Base-by-base conservation (phyloP, 2,329 filamentous ascomycete genomes). In the Gnomoniopsis sp. region DNA sequence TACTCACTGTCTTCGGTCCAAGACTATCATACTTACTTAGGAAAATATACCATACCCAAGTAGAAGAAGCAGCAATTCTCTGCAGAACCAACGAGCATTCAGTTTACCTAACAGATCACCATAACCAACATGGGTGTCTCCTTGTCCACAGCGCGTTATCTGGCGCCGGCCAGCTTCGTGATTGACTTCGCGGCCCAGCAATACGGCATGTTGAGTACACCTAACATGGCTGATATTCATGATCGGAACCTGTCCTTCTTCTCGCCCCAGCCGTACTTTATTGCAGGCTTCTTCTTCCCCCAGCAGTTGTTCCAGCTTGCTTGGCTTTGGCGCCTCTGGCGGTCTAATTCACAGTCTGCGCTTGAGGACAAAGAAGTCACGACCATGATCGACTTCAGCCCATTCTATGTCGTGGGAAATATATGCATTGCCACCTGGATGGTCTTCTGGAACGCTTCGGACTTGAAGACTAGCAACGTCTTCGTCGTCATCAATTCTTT, bases 381-480 rank as follows among this genome's bases (percentile, higher is more conserved):
- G 4, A 71, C 75, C 50, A 84, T 86, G 71, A 72, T 80, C 4
- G 76, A 77, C 54, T 86, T 78, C 64, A 79, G 78, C 11, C 83
- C 82, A 3, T 82, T 76, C 60, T 86, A 85, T 65, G 73, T 73
- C 3, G 57, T 85, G 3, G 83, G 83, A 0, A 86, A 86, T 65
- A 57, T 84, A 1, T 85, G 83, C 65, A 85, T 86, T 58, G 83
- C 81, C 41, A 79, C 77, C 3, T 84, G 82, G 82, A 84, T 86
- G 82, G 76, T 86, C 64, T 85, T 84, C 72, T 86, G 83, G 83
- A 85, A 86, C 64, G 64, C 74, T 1, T 75, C 76, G 3, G 66
- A 77, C 22, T 74, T 86, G 6, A 75, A 78, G 56, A 75, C 75
- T 0, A 73, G 79, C 26, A 83, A 86, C 64, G 63, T 82, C 34